Base-by-base conservation (phyloP, 2,329 filamentous ascomycete species). In the Didymella exigua region DNA sequence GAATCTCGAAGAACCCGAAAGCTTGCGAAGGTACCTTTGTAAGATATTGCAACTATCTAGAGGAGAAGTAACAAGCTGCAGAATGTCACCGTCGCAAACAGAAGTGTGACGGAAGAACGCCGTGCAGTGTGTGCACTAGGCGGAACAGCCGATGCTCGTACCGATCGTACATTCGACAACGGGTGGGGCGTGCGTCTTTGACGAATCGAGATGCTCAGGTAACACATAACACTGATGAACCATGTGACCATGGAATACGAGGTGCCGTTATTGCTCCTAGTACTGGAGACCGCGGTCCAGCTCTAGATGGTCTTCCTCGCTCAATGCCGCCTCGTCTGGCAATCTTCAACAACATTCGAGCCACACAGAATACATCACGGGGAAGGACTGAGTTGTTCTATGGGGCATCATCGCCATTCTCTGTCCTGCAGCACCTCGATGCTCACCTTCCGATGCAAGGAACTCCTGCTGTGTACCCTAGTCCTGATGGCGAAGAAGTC, bases 271-370 rank as follows among this genome's bases (percentile, higher is more conserved):
- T 33, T 18, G 21, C 10, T 16, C 5, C 31, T 5, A 4, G 3
- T 8, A 14, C 2, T 11, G 14, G 4, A 5, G 10, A 23, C 16
- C 21, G 31, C 5, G n/a, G 36, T 11, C 4, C 10, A 4, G 11
- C 26, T 24, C 19, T 29, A 16, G n/a, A 37, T 21, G 45, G 41
- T 13, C 42, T 47, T 4, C 42, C 52, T 30, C 41, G 24, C 7
- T 31, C 54, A 1, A 51, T 56, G 48, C 54, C 54, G 5, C 42
- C 42, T 40, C 54, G 54, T 8, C 13, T 56, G 9, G 29, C 36
- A 7, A 56, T 56, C 8, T 56, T 56, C 31, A 56, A 56, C 21
- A 56, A 56, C 30, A 51, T 56, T 4, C 48, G 54, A 14, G 54
- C 54, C 5, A 51, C 54, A 16, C 54, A 56, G 18, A 33, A 52